Conservation (phyloP, 2,329 filamentous ascomycete species). For the Fusarium hainanense region DNA sequence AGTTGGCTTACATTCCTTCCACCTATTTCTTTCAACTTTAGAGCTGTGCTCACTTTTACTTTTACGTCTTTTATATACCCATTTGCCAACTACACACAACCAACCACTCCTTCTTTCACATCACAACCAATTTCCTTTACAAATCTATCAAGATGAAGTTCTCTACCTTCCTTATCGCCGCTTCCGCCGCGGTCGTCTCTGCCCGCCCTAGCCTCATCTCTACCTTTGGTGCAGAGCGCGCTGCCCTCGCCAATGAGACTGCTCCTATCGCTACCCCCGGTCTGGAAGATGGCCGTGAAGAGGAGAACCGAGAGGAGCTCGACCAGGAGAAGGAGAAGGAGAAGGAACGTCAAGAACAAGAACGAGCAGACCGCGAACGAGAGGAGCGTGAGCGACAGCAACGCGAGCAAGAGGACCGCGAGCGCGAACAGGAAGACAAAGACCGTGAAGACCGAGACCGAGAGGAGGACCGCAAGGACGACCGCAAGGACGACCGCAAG, state of each 20-base stretch:
- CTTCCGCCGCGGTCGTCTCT: slow-evolving; percentile 57
- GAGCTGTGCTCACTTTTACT: slow-evolving; percentile 39
- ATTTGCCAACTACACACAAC: slow-evolving; percentile 14
- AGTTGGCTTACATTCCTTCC: slow-evolving; percentile 34
- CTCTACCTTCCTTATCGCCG: slow-evolving; percentile 57
- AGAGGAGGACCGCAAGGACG: neutral
- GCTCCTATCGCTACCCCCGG: neutral
- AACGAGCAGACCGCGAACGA: neutral
- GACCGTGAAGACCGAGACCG: neutral
- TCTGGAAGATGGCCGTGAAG: slow-evolving; percentile 1
- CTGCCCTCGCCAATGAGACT: slow-evolving; percentile 21
- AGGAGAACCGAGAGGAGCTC: slow-evolving; percentile 19
- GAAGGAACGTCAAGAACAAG: neutral
- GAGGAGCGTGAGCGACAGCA: neutral
- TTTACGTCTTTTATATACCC: slow-evolving; percentile 15
- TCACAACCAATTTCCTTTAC: neutral
- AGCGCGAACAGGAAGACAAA: neutral
- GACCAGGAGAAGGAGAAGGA: neutral
- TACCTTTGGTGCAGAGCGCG: slow-evolving; percentile 17
- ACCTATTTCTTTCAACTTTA: slow-evolving; percentile 8
- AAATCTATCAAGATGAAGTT: slow-evolving; percentile 60
- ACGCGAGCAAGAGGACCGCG: neutral
- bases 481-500: slow-evolving; percentile 42
- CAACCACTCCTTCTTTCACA: slow-evolving; percentile 6
- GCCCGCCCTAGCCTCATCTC: slow-evolving; percentile 58